Evolutionary conservation across 805 yeast genomes (phyloP), one percentile per base, ranked within the genome.

Genomic region (Candida hungchunana): DNA sequence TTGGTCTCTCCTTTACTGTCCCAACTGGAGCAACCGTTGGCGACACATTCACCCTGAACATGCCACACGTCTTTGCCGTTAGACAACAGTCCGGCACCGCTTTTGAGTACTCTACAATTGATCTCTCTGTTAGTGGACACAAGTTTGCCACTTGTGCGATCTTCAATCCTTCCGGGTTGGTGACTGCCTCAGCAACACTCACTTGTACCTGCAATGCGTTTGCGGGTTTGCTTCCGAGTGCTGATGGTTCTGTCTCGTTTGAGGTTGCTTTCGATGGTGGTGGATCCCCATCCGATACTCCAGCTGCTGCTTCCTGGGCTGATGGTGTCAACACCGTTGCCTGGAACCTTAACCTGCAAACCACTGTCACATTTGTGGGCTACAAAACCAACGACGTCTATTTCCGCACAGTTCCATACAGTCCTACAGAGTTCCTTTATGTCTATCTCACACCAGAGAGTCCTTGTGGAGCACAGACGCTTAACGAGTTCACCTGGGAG

Each of bases 21-120:
- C n/a, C 42, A 4, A 11, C 34, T 13, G 18, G n/a, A 6, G 41
- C 23, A 5, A 22, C 31, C 12, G 41, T 43, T 14, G 48, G 48
- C 29, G 48, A 44, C 20, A 41, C 43, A 3, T 44, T 44, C 28
- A 22, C 37, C 5, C 22, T 41, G 27, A 28, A 12, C 10, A 44
- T 44, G 48, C 48, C 48, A 7, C 18, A 34, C 21, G 45, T 44
- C 20, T 38, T 25, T n/a, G 42, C 41, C 19, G 27, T 44, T 37
- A 19, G 23, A 14, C 10, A 26, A 32, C 11, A 35, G 37, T 6
- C 23, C 11, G 4, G 14, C 34, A n/a, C n/a, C n/a, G n/a, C n/a
- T n/a, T n/a, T n/a, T n/a, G n/a, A n/a, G n/a, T n/a, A n/a, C n/a
- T n/a, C n/a, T n/a, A n/a, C n/a, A n/a, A n/a, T n/a, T n/a, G n/a